phyloP scores from a whole-genome alignment of 371 early-diverging fungal species.

The Cokeromyces recurvatus region DNA sequence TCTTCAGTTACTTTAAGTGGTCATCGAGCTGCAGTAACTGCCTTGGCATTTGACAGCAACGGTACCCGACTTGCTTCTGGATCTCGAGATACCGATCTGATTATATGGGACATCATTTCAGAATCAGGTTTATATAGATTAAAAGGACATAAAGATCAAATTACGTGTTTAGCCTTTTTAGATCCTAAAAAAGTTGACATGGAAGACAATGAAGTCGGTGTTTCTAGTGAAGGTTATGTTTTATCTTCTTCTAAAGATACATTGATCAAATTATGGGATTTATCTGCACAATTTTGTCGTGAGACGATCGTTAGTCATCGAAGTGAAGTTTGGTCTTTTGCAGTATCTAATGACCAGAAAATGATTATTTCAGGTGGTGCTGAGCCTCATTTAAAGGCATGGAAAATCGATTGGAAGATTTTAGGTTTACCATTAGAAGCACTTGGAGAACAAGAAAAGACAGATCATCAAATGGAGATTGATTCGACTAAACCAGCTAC shows the following conservation, averaged over 20 bases:
- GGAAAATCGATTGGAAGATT: slow-evolving; percentile 70
- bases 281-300: slow-evolving; percentile 87
- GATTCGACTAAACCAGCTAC: slow-evolving; percentile 21
- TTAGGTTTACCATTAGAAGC: slow-evolving; percentile 43
- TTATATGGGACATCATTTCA: slow-evolving; percentile 93
- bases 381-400: slow-evolving; percentile 82
- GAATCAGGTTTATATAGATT: slow-evolving; percentile 87
- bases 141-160: slow-evolving; percentile 91
- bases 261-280: slow-evolving; percentile 93
- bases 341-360: slow-evolving; percentile 52
- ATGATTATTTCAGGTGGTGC: slow-evolving; percentile 82
- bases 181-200: slow-evolving; percentile 9
- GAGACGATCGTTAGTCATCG: slow-evolving; percentile 92
- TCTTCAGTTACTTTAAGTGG: slow-evolving; percentile 82
- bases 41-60: slow-evolving; percentile 72
- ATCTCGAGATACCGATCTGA: slow-evolving; percentile 87
- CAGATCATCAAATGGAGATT: slow-evolving; percentile 14
- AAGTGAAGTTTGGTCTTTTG: slow-evolving; percentile 89
- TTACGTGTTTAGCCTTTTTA: slow-evolving; percentile 69
- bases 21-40: slow-evolving; percentile 83
- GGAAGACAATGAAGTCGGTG: slow-evolving; percentile 27
- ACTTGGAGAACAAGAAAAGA: slow-evolving; percentile 31
- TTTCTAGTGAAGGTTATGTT: slow-evolving; percentile 60
- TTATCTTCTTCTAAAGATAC: slow-evolving; percentile 92
- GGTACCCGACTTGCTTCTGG: slow-evolving; percentile 88